Percentiles rank a stretch among this genome's conserved stretches.
Evolutionary conservation across 257 asterid species (phyloP).

Genomic region (Petunia axillaris): DNA sequence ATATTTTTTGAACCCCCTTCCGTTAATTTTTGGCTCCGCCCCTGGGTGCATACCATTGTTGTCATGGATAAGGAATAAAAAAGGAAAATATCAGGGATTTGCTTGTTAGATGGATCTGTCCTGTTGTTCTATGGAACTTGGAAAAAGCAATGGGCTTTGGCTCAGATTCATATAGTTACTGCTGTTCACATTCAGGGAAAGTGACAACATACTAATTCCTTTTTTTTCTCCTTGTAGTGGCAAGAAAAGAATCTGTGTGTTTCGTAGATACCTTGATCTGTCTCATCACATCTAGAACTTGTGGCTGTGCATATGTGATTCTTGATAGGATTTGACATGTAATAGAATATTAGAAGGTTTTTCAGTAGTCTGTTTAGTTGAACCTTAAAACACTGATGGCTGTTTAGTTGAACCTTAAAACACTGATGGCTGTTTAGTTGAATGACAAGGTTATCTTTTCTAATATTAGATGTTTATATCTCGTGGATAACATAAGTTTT

Average conservation of each 20-base stretch:
- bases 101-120: background rate
- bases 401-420: background rate
- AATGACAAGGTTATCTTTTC: constrained; percentile 19
- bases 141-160: constrained; percentile 12
- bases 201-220: background rate
- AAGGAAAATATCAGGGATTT: constrained; percentile 1
- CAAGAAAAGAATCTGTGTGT: background rate
- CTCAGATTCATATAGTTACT: background rate
- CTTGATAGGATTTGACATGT: background rate
- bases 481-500: constrained; percentile 14
- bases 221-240: background rate
- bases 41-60: background rate
- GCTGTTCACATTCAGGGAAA: constrained; percentile 1
- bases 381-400: background rate
- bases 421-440: constrained; percentile 8
- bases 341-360: constrained; percentile 9
- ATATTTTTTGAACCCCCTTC: too few species aligned
- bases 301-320: too few species aligned
- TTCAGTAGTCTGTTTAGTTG: background rate
- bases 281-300: constrained; percentile 7
- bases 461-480: background rate
- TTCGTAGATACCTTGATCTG: background rate
- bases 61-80: background rate
- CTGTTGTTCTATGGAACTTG: constrained; percentile 8
- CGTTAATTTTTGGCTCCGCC: too few species aligned